Evolutionary conservation across 345 rosid genomes (phyloP).

Genomic region (Gossypium rotundifolium): DNA sequence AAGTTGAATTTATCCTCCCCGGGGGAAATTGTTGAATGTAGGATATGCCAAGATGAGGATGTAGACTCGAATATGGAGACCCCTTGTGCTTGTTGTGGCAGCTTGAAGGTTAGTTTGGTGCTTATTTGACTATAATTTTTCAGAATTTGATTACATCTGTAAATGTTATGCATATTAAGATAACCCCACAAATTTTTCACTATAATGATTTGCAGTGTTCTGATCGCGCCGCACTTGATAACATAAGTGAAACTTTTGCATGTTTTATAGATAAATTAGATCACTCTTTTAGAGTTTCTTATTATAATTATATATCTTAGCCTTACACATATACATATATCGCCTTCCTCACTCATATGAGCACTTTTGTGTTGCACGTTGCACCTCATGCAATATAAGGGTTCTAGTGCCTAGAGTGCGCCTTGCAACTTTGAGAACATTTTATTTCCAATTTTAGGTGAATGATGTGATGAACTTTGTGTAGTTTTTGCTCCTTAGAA

Average conservation of each 20-base stretch:
- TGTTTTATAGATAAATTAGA: not conserved
- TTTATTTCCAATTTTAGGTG: not conserved
- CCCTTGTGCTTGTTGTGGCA: conserved; percentile 87
- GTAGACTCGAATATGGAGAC: conserved; percentile 79
- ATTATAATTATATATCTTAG: not conserved
- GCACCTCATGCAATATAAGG: not conserved
- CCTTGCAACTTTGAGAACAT: not conserved
- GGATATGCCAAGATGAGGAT: conserved; percentile 95
- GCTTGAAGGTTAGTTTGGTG: conserved; percentile 61
- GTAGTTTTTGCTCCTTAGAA: not conserved
- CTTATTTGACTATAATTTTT: not conserved
- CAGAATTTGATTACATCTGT: not conserved
- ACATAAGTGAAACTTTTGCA: not conserved
- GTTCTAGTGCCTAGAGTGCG: not conserved
- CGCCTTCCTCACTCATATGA: not conserved
- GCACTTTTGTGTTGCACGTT: not conserved
- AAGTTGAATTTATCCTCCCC: conserved; percentile 36
- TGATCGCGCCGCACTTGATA: not conserved
- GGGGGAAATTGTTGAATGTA: conserved; percentile 64
- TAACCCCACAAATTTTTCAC: not conserved
- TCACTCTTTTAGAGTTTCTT: not conserved
- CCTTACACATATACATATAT: not conserved
- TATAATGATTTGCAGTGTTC: not conserved
- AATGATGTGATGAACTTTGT: not conserved
- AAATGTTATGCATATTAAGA: not conserved